These are phyloP conservation scores for Ilex paraguariensis DNA, from an alignment of 305 asterid genomes.

Conservation along the genomic window DNA sequence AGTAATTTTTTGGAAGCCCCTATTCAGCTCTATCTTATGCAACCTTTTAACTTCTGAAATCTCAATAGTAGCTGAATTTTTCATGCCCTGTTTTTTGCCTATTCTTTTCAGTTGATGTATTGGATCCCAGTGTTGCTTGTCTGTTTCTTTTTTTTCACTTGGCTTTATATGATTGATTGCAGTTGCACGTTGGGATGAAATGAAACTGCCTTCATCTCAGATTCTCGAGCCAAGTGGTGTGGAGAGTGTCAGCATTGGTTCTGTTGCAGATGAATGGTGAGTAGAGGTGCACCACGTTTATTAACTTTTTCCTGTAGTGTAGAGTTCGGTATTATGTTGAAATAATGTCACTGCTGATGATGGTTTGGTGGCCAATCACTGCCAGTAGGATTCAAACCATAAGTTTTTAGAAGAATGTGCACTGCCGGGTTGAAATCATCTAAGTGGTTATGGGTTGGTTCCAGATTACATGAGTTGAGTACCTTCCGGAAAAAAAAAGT, in stretches of 20 bases:
- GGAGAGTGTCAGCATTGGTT: conserved; percentile 50
- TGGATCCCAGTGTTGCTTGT: neutral
- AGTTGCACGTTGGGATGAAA: conserved; percentile 85
- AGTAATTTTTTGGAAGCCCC: conserved; percentile 13
- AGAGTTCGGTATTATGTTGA: neutral
- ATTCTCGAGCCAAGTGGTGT: conserved; percentile 26
- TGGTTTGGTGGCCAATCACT: too few relatives aligned
- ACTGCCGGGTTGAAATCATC: too few relatives aligned
- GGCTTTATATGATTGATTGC: conserved; percentile 20
- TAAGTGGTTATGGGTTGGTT: too few relatives aligned
- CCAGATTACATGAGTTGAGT: too few relatives aligned
- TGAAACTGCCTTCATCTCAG: conserved; percentile 27
- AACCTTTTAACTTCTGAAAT: too few relatives aligned
- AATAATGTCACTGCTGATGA: neutral
- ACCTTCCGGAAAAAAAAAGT: too few relatives aligned
- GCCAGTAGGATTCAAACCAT: too few relatives aligned
- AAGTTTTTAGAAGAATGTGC: too few relatives aligned
- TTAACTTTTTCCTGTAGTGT: neutral
- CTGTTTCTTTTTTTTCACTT: conserved; percentile 1
- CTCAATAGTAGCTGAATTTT: too few relatives aligned
- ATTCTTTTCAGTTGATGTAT: neutral
- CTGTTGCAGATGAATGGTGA: conserved; percentile 88
- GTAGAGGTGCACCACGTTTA: conserved; percentile 15
- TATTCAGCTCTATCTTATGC: neutral
- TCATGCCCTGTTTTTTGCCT: too few relatives aligned